Evolutionary conservation across 2,329 filamentous ascomycete genomes (phyloP).

Genomic region (Elsinoe necatrix): DNA sequence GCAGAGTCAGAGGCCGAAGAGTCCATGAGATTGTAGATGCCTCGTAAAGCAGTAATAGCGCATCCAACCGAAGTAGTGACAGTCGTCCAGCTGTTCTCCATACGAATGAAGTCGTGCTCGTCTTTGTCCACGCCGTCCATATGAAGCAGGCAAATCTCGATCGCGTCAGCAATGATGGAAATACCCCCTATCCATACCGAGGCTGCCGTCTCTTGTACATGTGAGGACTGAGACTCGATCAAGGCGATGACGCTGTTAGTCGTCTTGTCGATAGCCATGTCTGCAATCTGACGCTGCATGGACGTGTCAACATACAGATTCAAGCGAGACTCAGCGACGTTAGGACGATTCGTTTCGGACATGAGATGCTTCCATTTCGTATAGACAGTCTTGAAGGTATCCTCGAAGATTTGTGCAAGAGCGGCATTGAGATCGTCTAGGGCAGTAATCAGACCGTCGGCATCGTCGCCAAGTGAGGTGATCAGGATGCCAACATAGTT

Average conservation of each 20-base stretch:
- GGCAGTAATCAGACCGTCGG: constrained; percentile 36
- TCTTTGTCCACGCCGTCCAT: constrained; percentile 34
- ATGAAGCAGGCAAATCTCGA: constrained; percentile 35
- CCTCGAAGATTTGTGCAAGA: constrained; percentile 40
- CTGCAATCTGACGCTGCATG: constrained; percentile 39
- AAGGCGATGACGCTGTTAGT: constrained; percentile 37
- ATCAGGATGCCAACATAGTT: constrained; percentile 39
- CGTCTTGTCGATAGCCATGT: constrained; percentile 40
- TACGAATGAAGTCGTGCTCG: constrained; percentile 38
- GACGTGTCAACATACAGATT: constrained; percentile 37
- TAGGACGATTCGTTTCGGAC: constrained; percentile 27
- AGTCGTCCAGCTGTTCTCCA: constrained; percentile 37
- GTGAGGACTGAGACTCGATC: constrained; percentile 35
- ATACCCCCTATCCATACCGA: constrained; percentile 39
- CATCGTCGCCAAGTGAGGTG: constrained; percentile 34
- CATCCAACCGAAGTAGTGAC: constrained; percentile 36
- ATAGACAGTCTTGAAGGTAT: constrained; percentile 40
- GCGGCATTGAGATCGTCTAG: constrained; percentile 40
- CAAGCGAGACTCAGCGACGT: constrained; percentile 25
- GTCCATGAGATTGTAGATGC: constrained; percentile 40
- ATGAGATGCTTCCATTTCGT: constrained; percentile 24
- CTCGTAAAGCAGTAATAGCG: constrained; percentile 36
- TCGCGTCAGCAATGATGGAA: constrained; percentile 39
- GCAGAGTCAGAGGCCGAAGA: constrained; percentile 22
- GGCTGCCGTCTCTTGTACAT: constrained; percentile 35